Percentiles rank a stretch among this genome's conserved stretches.
These are phyloP conservation scores for Xylariaceae sp. DNA, from an alignment of 2,329 filamentous ascomycete genomes.

Conservation along the genomic window DNA sequence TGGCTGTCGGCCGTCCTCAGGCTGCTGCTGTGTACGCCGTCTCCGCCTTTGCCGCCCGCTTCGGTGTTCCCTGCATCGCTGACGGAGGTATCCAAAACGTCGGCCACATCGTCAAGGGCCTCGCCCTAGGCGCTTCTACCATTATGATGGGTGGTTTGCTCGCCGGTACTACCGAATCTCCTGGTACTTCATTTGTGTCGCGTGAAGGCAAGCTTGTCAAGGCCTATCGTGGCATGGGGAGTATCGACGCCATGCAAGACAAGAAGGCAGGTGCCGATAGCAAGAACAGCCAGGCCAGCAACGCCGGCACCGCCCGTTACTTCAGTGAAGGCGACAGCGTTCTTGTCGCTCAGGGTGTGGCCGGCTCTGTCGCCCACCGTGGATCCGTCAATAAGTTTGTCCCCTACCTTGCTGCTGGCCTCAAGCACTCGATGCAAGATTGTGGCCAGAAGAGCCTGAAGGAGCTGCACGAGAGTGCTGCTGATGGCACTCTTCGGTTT, in stretches of 20 bases:
- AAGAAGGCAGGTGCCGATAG: constrained; percentile 81
- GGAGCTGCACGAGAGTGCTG: constrained; percentile 72
- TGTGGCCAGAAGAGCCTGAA: constrained; percentile 79
- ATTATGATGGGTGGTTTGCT: constrained; percentile 99
- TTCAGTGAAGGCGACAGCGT: constrained; percentile 96
- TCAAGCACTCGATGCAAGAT: constrained; percentile 97
- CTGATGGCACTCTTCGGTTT: constrained; percentile 75
- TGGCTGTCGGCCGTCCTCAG: constrained; percentile 96
- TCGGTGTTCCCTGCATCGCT: constrained; percentile 96
- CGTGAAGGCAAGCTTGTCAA: constrained; percentile 97
- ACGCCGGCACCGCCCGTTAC: constrained; percentile 94
- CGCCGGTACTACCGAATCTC: constrained; percentile 94
- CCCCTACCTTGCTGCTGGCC: constrained; percentile 88
- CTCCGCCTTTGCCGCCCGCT: constrained; percentile 80
- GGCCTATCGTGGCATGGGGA: constrained; percentile 98
- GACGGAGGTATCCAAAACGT: constrained; percentile 98
- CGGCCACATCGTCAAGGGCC: constrained; percentile 97
- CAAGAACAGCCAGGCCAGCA: constrained; percentile 73
- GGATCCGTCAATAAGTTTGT: constrained; percentile 91
- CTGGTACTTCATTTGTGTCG: constrained; percentile 93
- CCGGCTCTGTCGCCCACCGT: constrained; percentile 76
- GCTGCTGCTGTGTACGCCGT: constrained; percentile 91
- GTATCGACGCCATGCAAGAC: constrained; percentile 99
- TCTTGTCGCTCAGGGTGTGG: constrained; percentile 94
- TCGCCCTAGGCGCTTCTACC: constrained; percentile 87